These are phyloP conservation scores for Colletotrichum sp. DNA, from an alignment of 2,329 filamentous ascomycete genomes.

Conservation along the genomic window DNA sequence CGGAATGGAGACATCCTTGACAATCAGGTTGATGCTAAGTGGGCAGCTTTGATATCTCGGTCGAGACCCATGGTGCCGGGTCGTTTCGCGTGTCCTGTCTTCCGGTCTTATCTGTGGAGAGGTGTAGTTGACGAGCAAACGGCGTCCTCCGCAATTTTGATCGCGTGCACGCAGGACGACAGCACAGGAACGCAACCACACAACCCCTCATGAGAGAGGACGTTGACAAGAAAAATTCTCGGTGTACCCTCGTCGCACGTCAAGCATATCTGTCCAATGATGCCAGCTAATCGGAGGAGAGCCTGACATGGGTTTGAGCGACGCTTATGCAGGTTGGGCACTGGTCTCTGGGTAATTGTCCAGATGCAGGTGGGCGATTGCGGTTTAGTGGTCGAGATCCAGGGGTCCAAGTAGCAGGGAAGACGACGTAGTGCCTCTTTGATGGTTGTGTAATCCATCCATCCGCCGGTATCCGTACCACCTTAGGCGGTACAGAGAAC, in stretches of 20 bases:
- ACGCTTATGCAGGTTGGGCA: conserved; percentile 21
- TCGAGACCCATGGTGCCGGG: not conserved
- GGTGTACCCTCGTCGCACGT: not conserved
- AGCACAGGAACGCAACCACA: not conserved
- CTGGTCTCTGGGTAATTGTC: conserved; percentile 12
- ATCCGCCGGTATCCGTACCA: not conserved
- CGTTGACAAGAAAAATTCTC: not conserved
- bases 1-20: not conserved
- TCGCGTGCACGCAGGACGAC: not conserved
- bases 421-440: not conserved
- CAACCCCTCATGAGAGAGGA: not conserved
- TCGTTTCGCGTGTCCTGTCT: not conserved
- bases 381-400: conserved; percentile 12
- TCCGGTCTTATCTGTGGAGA: conserved; percentile 6
- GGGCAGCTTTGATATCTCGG: not conserved
- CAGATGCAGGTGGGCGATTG: conserved; percentile 16
- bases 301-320: conserved; percentile 9
- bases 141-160: conserved; percentile 8
- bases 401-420: conserved; percentile 14
- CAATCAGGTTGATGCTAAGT: not conserved
- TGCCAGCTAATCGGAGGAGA: conserved; percentile 10
- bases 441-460: not conserved
- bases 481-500: not conserved
- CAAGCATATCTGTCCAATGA: not conserved
- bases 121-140: conserved; percentile 2